These are phyloP conservation scores for Thielaviopsis musarum DNA, from an alignment of 2,329 filamentous ascomycete species.

Conservation along the genomic window DNA sequence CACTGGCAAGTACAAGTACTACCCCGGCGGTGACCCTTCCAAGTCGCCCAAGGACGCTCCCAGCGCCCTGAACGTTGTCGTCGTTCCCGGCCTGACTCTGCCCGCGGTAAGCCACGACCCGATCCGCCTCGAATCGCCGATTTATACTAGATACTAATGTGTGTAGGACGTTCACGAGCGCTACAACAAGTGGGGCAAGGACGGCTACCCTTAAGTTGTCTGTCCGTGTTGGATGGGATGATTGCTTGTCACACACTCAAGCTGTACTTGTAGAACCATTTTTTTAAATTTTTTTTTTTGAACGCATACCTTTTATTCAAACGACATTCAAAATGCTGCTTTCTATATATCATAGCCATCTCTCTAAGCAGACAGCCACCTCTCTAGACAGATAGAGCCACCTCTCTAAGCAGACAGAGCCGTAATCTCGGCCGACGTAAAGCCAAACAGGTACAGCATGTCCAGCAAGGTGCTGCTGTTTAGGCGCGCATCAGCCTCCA, in stretches of 20 bases:
- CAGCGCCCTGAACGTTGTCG: constrained; percentile 85
- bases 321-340: background rate
- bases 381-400: constrained; percentile 23
- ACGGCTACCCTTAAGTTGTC: constrained; percentile 51
- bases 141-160: background rate
- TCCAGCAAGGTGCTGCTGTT: constrained; percentile 57
- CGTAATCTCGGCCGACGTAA: constrained; percentile 46
- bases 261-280: background rate
- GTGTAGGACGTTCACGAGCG: constrained; percentile 73
- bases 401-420: constrained; percentile 23
- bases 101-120: constrained; percentile 49
- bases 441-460: constrained; percentile 57
- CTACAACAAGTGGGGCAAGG: constrained; percentile 99
- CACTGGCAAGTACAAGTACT: constrained; percentile 56
- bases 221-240: too few species aligned
- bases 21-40: constrained; percentile 68
- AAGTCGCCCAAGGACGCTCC: constrained; percentile 73
- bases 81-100: constrained; percentile 83
- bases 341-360: background rate
- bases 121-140: too few species aligned
- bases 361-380: background rate
- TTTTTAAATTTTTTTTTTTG: background rate
- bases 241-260: background rate
- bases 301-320: background rate
- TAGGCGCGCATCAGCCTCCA: constrained; percentile 54